phyloP scores from a whole-genome alignment of 2,329 filamentous ascomycete genomes.

The Pseudocercospora eumusae region DNA sequence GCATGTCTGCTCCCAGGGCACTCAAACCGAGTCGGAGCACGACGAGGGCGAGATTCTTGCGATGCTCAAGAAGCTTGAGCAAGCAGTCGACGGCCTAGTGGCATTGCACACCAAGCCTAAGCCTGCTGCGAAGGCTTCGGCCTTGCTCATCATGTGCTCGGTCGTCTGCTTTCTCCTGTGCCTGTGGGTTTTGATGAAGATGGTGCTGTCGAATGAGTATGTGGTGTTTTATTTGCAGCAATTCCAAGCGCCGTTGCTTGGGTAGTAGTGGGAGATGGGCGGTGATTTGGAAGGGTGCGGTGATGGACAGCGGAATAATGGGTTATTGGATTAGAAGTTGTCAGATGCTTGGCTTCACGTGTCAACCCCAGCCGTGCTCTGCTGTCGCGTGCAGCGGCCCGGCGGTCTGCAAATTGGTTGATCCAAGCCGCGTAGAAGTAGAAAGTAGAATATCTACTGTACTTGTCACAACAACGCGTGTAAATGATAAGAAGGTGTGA shows the following conservation, averaged over 20 bases:
- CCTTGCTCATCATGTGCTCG: background rate
- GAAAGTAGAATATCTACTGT: too few species aligned
- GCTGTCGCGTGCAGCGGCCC: background rate
- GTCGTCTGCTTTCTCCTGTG: background rate
- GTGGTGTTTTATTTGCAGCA: background rate
- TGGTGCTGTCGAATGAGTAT: background rate
- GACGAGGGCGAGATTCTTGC: background rate
- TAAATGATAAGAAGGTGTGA: too few species aligned
- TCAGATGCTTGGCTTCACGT: background rate
- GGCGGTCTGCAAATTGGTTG: background rate
- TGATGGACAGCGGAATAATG: too few species aligned
- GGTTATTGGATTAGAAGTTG: too few species aligned
- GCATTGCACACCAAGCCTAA: background rate
- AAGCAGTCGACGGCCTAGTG: background rate
- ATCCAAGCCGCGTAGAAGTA: background rate
- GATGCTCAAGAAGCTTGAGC: background rate
- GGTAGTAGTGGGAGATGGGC: too few species aligned
- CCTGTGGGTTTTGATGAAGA: background rate
- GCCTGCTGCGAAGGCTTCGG: background rate
- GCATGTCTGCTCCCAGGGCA: too few species aligned
- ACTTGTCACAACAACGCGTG: constrained; percentile 3
- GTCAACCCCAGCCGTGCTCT: background rate
- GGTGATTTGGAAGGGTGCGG: too few species aligned
- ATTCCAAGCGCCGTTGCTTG: background rate
- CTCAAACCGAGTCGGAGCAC: background rate